Evolutionary conservation across 2,329 filamentous ascomycete species (phyloP), one percentile per base, ranked within the genome.

Genomic region (Sporothrix pseudoabietina): DNA sequence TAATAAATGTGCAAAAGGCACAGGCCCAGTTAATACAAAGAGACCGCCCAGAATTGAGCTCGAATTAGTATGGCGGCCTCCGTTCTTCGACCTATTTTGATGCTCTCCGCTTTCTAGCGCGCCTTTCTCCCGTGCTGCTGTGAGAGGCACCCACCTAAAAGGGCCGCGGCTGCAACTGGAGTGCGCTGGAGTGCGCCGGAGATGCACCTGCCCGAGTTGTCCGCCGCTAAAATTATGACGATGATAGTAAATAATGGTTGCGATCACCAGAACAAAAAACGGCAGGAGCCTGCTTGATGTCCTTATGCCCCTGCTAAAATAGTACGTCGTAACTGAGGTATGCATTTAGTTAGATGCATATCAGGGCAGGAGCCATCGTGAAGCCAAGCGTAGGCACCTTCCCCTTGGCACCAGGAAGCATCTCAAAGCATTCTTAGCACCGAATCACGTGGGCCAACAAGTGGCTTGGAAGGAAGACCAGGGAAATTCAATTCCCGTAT

Each of bases 81-180:
- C 26, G 44, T 70, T 39, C 61, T 26, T 47, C 61, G n/a, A 14
- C 19, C 35, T 12, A 10, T 41, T 63, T 22, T 22, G 59, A 49
- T 69, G 44, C 66, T 49, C 66, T 69, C 44, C 66, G 47, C 66
- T 52, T 32, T 66, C 41, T 66, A 66, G 63, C 41, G 63, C 26
- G 41, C 26, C 44, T 49, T 66, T 49, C 26, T 55, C 47, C 49
- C 30, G 47, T 69, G 66, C 14, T 55, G 66, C 32, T 68, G 65
- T 68, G 65, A 32, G 19, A 30, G 10, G 52, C 22, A 26, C 52
- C 52, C 35, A 22, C 35, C n/a, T 44, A 59, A 59, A 59, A 16
- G 14, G 44, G 30, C 55, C 55, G 52, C 52, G 52, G 52, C 52
- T 59, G 55, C 55, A n/a, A 26, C 26, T 26, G 26, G 26, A 26